These are phyloP conservation scores for Phytophthora meadii DNA, from an alignment of 352 stramenopile genomes.

Conservation along the genomic window DNA sequence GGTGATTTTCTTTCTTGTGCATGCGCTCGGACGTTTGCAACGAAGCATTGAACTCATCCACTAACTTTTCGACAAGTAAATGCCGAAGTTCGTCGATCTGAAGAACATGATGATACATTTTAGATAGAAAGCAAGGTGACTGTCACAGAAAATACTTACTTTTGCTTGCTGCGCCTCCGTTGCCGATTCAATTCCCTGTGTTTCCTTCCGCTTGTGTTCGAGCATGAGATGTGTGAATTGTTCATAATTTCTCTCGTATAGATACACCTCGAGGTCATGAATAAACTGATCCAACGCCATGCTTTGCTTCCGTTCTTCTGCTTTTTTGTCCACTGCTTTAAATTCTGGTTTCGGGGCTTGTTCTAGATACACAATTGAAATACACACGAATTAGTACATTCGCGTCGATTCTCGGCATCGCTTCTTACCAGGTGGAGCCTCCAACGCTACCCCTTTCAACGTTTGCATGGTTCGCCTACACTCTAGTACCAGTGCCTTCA, in stretches of 20 bases:
- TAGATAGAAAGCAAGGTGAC: background rate
- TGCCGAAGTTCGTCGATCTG: constrained; percentile 63
- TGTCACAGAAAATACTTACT: constrained; percentile 24
- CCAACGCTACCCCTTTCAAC: constrained; percentile 58
- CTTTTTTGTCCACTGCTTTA: constrained; percentile 57
- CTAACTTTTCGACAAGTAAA: constrained; percentile 62
- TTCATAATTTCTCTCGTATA: constrained; percentile 73
- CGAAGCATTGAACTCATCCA: constrained; percentile 80
- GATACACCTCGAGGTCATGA: constrained; percentile 68
- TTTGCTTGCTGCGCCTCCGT: constrained; percentile 54
- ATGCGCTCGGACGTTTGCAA: constrained; percentile 83
- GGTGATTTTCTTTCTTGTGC: constrained; percentile 85
- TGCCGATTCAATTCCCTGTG: constrained; percentile 42
- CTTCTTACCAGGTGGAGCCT: constrained; percentile 50
- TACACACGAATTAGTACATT: background rate
- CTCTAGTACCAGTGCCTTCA: constrained; percentile 78
- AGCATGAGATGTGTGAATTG: constrained; percentile 63
- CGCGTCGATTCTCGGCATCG: background rate
- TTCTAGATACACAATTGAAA: constrained; percentile 34
- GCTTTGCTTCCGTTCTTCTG: constrained; percentile 54
- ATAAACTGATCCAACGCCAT: constrained; percentile 67
- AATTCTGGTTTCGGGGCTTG: constrained; percentile 44
- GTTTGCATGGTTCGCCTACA: constrained; percentile 74
- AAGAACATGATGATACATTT: background rate
- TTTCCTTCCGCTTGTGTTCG: constrained; percentile 56